Evolutionary conservation across 768 basidiomycete species (phyloP).

Genomic region (Floccularia luteovirens): DNA sequence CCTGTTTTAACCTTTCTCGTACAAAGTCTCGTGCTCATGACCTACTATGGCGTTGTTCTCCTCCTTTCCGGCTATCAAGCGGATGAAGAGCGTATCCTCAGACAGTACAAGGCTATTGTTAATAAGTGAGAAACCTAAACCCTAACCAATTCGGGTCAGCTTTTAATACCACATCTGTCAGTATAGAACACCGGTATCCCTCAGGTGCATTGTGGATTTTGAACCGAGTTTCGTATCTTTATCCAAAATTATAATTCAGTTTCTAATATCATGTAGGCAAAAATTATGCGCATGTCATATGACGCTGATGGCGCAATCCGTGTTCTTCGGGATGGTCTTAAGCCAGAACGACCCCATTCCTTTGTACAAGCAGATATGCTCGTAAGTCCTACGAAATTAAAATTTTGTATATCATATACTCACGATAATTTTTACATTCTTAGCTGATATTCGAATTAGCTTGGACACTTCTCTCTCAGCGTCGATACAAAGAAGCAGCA

Average conservation of each 20-base stretch:
- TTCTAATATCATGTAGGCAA: slow-evolving; percentile 38
- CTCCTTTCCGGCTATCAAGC: slow-evolving; percentile 72
- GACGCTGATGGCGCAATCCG: slow-evolving; percentile 60
- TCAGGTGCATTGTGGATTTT: slow-evolving; percentile 68
- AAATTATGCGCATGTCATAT: slow-evolving; percentile 64
- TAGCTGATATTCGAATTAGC: slow-evolving; percentile 74
- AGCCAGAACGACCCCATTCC: slow-evolving; percentile 38
- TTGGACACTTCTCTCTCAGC: slow-evolving; percentile 62
- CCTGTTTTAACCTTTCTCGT: slow-evolving; percentile 1
- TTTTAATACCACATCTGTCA: slow-evolving; percentile 12
- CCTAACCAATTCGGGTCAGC: not conserved
- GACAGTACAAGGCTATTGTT: slow-evolving; percentile 57
- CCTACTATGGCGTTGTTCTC: slow-evolving; percentile 67
- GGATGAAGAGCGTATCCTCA: slow-evolving; percentile 55
- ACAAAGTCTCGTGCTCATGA: slow-evolving; percentile 67
- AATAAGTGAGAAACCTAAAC: slow-evolving; percentile 37
- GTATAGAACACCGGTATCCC: slow-evolving; percentile 52
- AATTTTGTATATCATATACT: not conserved
- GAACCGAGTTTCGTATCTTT: slow-evolving; percentile 39
- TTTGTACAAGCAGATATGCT: slow-evolving; percentile 72
- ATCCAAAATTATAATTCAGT: not conserved
- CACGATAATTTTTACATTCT: not conserved
- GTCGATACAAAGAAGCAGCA: slow-evolving; percentile 61
- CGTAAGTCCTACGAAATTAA: slow-evolving; percentile 26
- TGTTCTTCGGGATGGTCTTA: slow-evolving; percentile 51